Conservation (phyloP, 2,329 filamentous ascomycete species). For the Graphilbum fragrans region DNA sequence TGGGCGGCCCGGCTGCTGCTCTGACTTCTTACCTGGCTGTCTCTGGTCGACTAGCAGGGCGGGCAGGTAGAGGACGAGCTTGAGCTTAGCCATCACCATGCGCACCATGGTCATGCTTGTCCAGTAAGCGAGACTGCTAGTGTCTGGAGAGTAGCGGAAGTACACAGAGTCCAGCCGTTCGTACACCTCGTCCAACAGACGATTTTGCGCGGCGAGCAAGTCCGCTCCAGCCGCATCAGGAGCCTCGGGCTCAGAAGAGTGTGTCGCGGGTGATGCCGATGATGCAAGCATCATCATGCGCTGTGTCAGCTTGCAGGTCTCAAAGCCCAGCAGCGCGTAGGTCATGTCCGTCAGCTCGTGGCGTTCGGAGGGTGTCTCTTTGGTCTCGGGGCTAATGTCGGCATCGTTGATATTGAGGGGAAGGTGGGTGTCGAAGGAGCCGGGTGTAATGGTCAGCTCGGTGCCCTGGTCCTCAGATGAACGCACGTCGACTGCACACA, state of each 20-base stretch:
- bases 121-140: conserved; percentile 23
- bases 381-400: conserved; percentile 33
- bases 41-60: conserved; percentile 33
- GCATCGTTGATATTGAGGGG: conserved; percentile 45
- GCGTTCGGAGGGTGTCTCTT: conserved; percentile 30
- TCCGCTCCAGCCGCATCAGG: conserved; percentile 10
- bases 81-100: conserved; percentile 67
- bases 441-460: conserved; percentile 28
- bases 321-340: conserved; percentile 27
- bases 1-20: conserved; percentile 3
- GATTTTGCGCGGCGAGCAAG: conserved; percentile 26
- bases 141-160: conserved; percentile 23
- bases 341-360: conserved; percentile 40
- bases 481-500: conserved; percentile 43
- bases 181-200: conserved; percentile 32
- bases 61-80: conserved; percentile 65
- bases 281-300: conserved; percentile 22
- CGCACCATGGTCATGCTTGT: conserved; percentile 31
- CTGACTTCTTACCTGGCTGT: not conserved
- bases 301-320: conserved; percentile 22
- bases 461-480: conserved; percentile 36
- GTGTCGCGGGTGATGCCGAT: not conserved
- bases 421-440: conserved; percentile 32
- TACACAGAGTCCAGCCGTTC: conserved; percentile 28
- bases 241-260: not conserved